Conservation (phyloP, 768 basidiomycete species). For the Lentinula sp. region DNA sequence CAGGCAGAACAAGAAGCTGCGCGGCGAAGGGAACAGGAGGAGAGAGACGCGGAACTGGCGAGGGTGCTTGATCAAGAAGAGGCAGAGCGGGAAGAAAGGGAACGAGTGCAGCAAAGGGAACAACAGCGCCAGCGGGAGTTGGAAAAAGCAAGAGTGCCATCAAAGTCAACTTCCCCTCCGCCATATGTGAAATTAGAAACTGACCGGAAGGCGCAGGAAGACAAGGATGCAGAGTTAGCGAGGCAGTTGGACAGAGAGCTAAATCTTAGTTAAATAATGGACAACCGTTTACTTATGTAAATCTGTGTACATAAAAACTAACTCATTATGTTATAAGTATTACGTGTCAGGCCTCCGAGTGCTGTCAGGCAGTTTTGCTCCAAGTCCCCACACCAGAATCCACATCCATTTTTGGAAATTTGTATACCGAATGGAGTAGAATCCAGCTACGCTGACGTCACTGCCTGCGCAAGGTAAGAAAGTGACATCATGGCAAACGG, state of each 20-base stretch:
- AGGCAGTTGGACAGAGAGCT: constrained; percentile 48
- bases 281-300: too few species aligned
- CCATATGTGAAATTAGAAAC: background rate
- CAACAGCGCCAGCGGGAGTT: background rate
- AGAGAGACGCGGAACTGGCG: constrained; percentile 7
- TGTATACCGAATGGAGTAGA: background rate
- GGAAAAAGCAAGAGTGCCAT: background rate
- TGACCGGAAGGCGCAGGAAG: constrained; percentile 16
- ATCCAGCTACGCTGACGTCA: background rate
- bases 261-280: background rate
- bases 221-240: constrained; percentile 42
- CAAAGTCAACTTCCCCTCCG: background rate
- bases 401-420: background rate
- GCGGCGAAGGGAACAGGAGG: constrained; percentile 16
- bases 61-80: constrained; percentile 7
- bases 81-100: background rate
- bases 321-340: too few species aligned
- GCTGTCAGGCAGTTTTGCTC: background rate
- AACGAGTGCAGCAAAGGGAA: background rate
- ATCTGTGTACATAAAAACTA: too few species aligned
- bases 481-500: background rate
- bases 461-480: background rate
- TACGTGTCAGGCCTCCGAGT: too few species aligned
- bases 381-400: background rate
- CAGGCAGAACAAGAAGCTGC: constrained; percentile 26